Evolutionary conservation across 163 green algal genomes (phyloP).

Genomic region (Chlorella variabilis): DNA sequence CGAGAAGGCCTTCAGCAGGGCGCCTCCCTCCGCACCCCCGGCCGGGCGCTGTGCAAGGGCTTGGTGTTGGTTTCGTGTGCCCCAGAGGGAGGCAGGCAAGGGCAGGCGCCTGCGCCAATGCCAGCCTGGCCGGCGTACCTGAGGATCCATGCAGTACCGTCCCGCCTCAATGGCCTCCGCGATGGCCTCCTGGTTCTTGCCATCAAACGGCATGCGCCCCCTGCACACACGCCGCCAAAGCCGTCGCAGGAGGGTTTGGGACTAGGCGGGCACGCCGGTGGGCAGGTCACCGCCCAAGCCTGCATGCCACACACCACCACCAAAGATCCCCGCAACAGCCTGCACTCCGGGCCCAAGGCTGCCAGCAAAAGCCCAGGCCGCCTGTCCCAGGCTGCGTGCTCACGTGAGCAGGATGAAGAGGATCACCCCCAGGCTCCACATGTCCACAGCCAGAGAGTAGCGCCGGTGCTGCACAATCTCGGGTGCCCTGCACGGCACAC

Average conservation of each 20-base stretch:
- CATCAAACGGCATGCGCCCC: slow-evolving; percentile 41
- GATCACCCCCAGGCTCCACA: slow-evolving; percentile 48
- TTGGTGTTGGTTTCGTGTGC: too few species aligned
- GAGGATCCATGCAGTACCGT: not conserved
- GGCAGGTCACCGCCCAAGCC: too few species aligned
- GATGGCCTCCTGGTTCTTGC: slow-evolving; percentile 14
- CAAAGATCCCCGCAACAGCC: too few species aligned
- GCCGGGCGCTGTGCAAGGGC: too few species aligned
- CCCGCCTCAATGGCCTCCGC: slow-evolving; percentile 28
- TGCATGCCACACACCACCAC: too few species aligned
- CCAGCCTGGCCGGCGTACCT: not conserved
- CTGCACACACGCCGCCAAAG: not conserved
- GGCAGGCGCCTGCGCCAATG: too few species aligned
- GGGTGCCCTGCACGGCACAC: slow-evolving; percentile 34
- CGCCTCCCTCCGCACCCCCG: too few species aligned
- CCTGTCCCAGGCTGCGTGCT: too few species aligned
- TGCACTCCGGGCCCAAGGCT: too few species aligned
- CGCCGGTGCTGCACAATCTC: slow-evolving; percentile 33
- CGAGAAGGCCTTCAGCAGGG: not conserved
- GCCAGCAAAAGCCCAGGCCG: not conserved
- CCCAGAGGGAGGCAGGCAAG: too few species aligned
- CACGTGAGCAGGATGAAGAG: slow-evolving; percentile 45
- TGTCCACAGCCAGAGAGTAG: slow-evolving; percentile 38
- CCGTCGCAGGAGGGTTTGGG: too few species aligned
- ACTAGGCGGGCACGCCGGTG: too few species aligned